phyloP scores from a whole-genome alignment of 2,329 filamentous ascomycete species.

The Pleurostoma richardsiae region DNA sequence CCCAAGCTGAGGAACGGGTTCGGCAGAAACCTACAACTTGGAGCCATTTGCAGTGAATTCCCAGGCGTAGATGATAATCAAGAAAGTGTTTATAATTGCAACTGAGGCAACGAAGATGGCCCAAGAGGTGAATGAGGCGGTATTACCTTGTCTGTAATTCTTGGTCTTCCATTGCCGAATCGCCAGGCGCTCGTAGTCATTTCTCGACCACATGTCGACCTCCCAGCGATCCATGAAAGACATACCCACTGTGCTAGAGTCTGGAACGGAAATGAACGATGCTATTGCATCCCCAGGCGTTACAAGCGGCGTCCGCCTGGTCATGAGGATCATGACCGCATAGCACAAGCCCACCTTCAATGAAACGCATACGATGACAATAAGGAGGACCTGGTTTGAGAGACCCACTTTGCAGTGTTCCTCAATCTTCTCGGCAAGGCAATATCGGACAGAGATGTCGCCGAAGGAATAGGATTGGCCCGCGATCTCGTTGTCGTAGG shows the following conservation, averaged over 20 bases:
- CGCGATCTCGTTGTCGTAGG: too few species aligned
- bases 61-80: neutral
- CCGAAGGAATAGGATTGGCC: neutral
- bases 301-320: neutral
- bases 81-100: neutral
- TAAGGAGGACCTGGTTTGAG: neutral
- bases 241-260: neutral
- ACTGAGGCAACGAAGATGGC: neutral
- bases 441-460: neutral
- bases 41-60: neutral
- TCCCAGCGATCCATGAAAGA: neutral
- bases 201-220: neutral
- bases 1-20: neutral
- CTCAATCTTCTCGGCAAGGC: neutral
- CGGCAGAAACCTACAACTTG: neutral
- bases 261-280: constrained; percentile 2
- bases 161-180: neutral
- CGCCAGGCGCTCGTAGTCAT: neutral
- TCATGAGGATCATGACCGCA: neutral
- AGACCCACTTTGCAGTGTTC: neutral
- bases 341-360: neutral
- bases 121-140: neutral
- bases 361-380: neutral
- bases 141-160: neutral
- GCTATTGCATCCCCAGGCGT: constrained; percentile 3